Evolutionary conservation across 108 stramenopile genomes (phyloP).

Genomic region (Skeletonema tropicum): DNA sequence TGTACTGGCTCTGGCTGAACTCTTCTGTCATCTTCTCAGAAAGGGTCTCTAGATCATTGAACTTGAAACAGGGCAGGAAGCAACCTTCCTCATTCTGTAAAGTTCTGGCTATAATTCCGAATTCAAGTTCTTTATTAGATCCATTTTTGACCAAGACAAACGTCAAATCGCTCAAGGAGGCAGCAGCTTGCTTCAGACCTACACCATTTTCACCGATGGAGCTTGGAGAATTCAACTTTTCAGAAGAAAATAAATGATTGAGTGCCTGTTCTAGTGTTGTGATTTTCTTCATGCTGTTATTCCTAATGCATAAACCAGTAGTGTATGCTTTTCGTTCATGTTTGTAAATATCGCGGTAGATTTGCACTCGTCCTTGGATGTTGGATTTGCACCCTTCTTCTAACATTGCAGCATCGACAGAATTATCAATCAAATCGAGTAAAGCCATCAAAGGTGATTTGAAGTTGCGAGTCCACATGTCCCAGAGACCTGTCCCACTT

Average conservation of each 20-base stretch:
- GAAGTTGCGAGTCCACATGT: constrained; percentile 54
- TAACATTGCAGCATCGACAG: constrained; percentile 50
- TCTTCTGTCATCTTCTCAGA: constrained; percentile 5
- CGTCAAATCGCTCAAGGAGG: constrained; percentile 45
- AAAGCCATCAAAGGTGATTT: constrained; percentile 49
- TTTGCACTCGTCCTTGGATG: background rate
- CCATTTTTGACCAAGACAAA: constrained; percentile 46
- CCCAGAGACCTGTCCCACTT: constrained; percentile 59
- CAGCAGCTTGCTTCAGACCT: constrained; percentile 66
- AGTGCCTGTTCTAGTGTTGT: constrained; percentile 37
- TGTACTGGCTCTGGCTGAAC: constrained; percentile 3
- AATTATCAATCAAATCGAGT: constrained; percentile 64
- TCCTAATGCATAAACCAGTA: constrained; percentile 50
- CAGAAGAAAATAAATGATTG: constrained; percentile 40
- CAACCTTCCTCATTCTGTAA: constrained; percentile 49
- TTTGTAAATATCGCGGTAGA: constrained; percentile 11
- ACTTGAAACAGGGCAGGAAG: constrained; percentile 16
- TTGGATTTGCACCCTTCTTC: background rate
- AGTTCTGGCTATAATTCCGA: constrained; percentile 56
- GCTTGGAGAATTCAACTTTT: constrained; percentile 17
- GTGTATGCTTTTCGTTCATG: background rate
- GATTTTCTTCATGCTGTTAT: constrained; percentile 38
- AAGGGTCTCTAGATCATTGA: constrained; percentile 4
- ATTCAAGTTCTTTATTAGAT: background rate
- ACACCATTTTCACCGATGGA: constrained; percentile 68